These are phyloP conservation scores for Nemania abortiva DNA, from an alignment of 2,329 filamentous ascomycete genomes.

Conservation along the genomic window DNA sequence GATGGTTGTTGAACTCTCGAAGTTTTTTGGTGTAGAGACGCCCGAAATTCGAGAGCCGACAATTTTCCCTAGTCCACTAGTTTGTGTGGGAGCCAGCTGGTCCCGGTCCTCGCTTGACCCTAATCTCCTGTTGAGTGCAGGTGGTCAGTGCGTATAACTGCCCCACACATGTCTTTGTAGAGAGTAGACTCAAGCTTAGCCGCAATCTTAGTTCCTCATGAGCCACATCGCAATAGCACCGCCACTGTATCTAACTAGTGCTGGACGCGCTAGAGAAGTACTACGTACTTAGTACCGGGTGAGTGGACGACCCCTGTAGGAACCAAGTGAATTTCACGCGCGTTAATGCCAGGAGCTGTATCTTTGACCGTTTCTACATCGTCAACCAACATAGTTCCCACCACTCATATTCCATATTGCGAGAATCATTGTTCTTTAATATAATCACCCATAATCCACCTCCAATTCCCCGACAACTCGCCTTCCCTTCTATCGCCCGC, in stretches of 20 bases:
- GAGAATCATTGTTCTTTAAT: not conserved
- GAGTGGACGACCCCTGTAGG: constrained; percentile 28
- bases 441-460: not conserved
- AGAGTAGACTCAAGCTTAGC: constrained; percentile 4
- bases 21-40: constrained; percentile 44
- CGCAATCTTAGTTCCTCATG: constrained; percentile 1
- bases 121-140: constrained; percentile 42
- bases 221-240: constrained; percentile 8
- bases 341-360: not conserved
- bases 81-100: constrained; percentile 51
- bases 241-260: not conserved
- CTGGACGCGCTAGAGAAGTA: constrained; percentile 12
- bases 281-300: not conserved
- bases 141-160: constrained; percentile 21
- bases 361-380: not conserved
- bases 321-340: constrained; percentile 27
- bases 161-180: constrained; percentile 1
- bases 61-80: constrained; percentile 50
- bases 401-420: not conserved
- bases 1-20: constrained; percentile 44
- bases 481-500: not conserved
- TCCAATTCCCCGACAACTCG: not conserved
- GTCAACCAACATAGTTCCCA: not conserved
- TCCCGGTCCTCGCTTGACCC: constrained; percentile 47
- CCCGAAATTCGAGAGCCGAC: constrained; percentile 48